Conservation (phyloP, 306 rosid species). For the Acmispon strigosus region DNA sequence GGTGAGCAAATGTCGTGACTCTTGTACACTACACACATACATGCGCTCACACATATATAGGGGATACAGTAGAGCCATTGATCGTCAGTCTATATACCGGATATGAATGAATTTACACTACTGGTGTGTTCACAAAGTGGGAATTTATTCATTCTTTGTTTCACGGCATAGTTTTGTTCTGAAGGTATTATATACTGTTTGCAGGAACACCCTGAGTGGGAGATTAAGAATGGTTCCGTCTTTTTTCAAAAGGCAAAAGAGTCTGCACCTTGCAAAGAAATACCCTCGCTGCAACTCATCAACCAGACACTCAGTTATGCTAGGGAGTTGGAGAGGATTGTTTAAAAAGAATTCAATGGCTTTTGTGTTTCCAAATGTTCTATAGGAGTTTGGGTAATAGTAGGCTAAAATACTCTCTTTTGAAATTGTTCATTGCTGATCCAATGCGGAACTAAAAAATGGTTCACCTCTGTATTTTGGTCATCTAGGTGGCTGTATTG, state of each 20-base stretch:
- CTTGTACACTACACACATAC: too few species aligned
- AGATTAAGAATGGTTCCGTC: conserved; percentile 51
- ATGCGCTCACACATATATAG: too few species aligned
- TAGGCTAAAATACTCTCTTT: conserved; percentile 6
- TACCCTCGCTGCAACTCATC: conserved; percentile 93
- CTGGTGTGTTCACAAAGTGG: background rate
- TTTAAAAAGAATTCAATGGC: conserved; percentile 33
- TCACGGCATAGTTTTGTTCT: background rate
- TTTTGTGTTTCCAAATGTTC: conserved; percentile 10
- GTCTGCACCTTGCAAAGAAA: conserved; percentile 93
- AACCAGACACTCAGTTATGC: conserved; percentile 98
- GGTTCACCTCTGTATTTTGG: conserved; percentile 7
- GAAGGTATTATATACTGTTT: background rate
- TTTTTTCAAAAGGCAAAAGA: conserved; percentile 85
- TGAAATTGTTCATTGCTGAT: conserved; percentile 10
- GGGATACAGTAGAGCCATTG: background rate
- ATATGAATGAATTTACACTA: background rate
- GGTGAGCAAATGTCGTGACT: conserved; percentile 36
- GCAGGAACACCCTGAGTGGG: conserved; percentile 98
- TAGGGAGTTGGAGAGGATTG: conserved; percentile 99
- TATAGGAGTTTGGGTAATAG: background rate
- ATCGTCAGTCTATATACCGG: background rate
- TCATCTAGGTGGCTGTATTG: conserved; percentile 8
- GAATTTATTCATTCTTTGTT: background rate
- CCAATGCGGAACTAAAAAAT: conserved; percentile 15